Evolutionary conservation across 2,329 filamentous ascomycete species (phyloP), one percentile per base, ranked within the genome.

Genomic region (Uncinocarpus reesii): DNA sequence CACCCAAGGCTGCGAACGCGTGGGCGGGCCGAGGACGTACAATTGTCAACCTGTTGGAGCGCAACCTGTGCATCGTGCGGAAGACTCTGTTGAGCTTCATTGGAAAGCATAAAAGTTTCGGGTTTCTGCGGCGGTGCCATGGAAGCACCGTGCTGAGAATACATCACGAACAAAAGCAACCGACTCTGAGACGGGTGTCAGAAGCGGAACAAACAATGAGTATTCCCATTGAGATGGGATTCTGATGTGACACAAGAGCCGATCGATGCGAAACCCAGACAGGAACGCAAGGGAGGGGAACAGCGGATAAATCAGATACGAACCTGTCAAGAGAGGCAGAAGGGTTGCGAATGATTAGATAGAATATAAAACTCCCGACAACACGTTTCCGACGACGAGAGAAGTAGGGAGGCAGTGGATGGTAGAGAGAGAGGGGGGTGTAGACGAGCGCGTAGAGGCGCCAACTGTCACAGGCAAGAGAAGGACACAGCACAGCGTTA

Each of bases 71-170:
- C 89, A 75, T 96, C 92, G 58, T 93, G 87, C 48, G 92, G 92
- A 57, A 98, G 78, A 60, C 86, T 90, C 72, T 95, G 88, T 72
- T 96, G 90, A 53, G 92, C 90, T 72, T 96, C 90, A 62, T 84
- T 89, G 66, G 90, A 95, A 67, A 98, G 78, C 83, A 98, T 90
- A 66, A 98, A 98, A 34, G 92, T 96, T 76, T 98, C 92, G 58
- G 92, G 92, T 70, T 95, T 95, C 73, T 95, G 88, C 55, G 85
- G 85, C 62, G 86, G 83, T 60, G 86, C 84, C 86, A 95, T 95
- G 58, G 82, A 77, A 63, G 84, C 79, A 72, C 75, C 68, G 57
- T 88, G 84, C 72, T 87, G 83, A 57, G 83, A 78, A 71, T 87
- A 90, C 85, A 90, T 89, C 50, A 60, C 41, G 49, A 29, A 45